Evolutionary conservation across 1,139 yeast genomes (phyloP), one percentile per base, ranked within the genome.

Genomic region (Taiozyma onychis): DNA sequence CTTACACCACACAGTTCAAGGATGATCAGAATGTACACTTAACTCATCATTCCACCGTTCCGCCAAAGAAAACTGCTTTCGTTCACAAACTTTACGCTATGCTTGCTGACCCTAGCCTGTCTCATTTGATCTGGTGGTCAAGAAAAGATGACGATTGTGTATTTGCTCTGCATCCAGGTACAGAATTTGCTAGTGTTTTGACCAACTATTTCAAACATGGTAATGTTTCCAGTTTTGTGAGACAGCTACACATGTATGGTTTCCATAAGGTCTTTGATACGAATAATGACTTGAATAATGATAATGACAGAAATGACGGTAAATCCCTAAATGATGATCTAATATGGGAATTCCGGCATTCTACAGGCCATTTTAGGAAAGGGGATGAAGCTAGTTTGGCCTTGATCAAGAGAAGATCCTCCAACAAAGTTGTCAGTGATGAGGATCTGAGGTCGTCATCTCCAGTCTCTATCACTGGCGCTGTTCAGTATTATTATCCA

Each of bases 261-360:
- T 85, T 85, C 66, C 90, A 85, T 62, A 85, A 85, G 65, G 86
- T 82, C 41, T 76, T 76, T 48, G 62, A 62, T 49, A 41, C 56
- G 3, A 56, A 48, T 37, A 48, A 37, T 42, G 30, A 42, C 5
- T 39, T 34, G 14, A 41, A 22, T 30, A 43, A 34, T 41, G 37
- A 27, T 42, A 41, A 50, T 27, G 46, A 47, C 22, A 52, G 51
- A 39, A 56, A 51, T 37, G 57, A 57, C 41, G 69, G 45, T 16
- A 35, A 35, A 35, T 50, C 51, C 16, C 54, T 56, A 22, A 62
- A 60, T 43, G 62, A 63, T 34, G 62, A 60, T 26, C 54, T 65
- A 69, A 54, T 78, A 6, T 91, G 98, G 98, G 96, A 88, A 67
- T 91, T 91, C 69, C 84, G 85, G 56, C 99, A 91, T 63, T 82